Percentiles rank a stretch among this genome's conserved stretches.
phyloP scores from a whole-genome alignment of 2,329 filamentous ascomycete species.

The Bretziella fagacearum region DNA sequence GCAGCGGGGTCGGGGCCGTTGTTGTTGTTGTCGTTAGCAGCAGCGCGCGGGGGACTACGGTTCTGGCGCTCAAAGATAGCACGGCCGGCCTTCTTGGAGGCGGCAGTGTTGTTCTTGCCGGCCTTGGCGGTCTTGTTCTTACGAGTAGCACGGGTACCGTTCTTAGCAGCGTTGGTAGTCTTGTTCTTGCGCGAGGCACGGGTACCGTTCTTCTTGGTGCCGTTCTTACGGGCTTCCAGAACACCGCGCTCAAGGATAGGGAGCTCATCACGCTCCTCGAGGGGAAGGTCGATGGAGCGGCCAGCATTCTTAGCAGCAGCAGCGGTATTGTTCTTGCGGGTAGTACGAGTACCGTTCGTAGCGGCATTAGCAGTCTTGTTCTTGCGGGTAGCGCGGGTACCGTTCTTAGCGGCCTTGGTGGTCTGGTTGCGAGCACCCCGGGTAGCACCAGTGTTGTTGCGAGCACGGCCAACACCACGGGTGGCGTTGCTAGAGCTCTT shows the following conservation, averaged over 20 bases:
- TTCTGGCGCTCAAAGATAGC: conserved; percentile 1
- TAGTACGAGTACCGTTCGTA: neutral
- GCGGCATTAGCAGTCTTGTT: conserved; percentile 3
- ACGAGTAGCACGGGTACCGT: neutral
- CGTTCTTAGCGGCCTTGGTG: neutral
- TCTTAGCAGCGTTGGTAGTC: neutral
- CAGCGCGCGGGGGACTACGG: neutral
- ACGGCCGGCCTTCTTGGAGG: neutral
- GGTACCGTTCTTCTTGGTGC: conserved; percentile 1
- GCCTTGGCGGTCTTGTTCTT: conserved; percentile 6
- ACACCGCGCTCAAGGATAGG: neutral
- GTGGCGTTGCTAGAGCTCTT: neutral
- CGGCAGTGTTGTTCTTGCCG: neutral
- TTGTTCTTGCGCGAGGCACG: neutral
- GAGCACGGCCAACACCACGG: neutral
- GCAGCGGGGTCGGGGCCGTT: neutral
- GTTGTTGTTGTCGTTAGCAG: neutral
- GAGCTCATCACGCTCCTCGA: neutral
- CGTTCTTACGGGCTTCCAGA: conserved; percentile 6
- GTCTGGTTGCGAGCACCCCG: neutral
- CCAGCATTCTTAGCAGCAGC: neutral
- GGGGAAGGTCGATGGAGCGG: neutral
- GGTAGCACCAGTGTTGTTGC: neutral
- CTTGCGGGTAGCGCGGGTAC: conserved; percentile 1
- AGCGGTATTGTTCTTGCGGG: neutral